Evolutionary conservation across 306 rosid genomes (phyloP).

Genomic region (Rubus idaeus): DNA sequence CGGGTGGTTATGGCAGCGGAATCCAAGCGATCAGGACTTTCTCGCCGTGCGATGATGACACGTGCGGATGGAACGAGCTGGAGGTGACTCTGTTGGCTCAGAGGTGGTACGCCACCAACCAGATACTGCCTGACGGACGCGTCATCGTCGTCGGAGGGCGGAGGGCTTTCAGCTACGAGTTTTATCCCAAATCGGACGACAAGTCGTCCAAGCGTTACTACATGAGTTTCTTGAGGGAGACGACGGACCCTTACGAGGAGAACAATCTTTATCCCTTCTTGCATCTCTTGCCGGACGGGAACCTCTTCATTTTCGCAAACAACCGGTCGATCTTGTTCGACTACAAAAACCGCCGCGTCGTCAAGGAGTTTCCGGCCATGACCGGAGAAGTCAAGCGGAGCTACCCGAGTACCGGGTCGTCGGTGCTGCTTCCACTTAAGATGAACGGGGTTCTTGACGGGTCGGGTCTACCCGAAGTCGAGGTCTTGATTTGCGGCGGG

Average conservation of each 20-base stretch:
- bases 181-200: constrained; percentile 44
- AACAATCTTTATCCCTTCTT: constrained; percentile 87
- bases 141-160: constrained; percentile 65
- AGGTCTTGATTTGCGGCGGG: constrained; percentile 77
- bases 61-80: constrained; percentile 61
- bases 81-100: constrained; percentile 10
- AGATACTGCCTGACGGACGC: constrained; percentile 55
- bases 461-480: constrained; percentile 35
- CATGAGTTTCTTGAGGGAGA: constrained; percentile 50
- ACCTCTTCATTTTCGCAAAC: constrained; percentile 76
- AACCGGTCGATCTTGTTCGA: constrained; percentile 52
- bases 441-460: constrained; percentile 3
- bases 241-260: constrained; percentile 55
- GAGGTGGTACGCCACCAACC: constrained; percentile 77
- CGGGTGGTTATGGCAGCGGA: constrained; percentile 73
- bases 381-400: constrained; percentile 57
- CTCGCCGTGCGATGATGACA: constrained; percentile 36
- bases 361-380: constrained; percentile 43
- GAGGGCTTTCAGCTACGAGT: constrained; percentile 50
- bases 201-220: constrained; percentile 6
- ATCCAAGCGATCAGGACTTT: constrained; percentile 44
- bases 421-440: constrained; percentile 58
- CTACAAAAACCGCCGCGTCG: constrained; percentile 25
- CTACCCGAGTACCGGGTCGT: constrained; percentile 82
- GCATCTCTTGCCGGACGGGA: constrained; percentile 70